Evolutionary conservation across 495 filamentous ascomycete species (phyloP), one percentile per base, ranked within the genome.

Genomic region (Podospora anserina): DNA sequence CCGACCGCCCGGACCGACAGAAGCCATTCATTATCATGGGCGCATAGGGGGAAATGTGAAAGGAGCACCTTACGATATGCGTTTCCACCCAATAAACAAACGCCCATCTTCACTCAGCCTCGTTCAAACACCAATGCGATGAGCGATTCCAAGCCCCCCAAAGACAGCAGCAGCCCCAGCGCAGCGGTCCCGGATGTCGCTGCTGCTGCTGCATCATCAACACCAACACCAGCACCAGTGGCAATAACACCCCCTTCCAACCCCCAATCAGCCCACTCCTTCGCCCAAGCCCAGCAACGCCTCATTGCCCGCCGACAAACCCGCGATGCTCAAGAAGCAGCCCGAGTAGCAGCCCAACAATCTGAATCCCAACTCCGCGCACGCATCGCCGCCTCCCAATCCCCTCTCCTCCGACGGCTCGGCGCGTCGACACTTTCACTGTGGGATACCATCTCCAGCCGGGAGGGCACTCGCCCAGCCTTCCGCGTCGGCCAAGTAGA

Each of bases 401-500:
- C 80, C 70, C 91, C 90, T 16, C 79, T 93, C 61, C 69, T 79
- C 28, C 84, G 85, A 54, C 80, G 81, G 55, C 64, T 94, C 23
- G 85, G 87, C 27, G 70, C 79, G 59, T 84, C 86, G 5, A 84
- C 87, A 0, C 71, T 89, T 61, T 82, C 81, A 55, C 75, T 88
- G 71, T 96, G 91, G 89, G 88, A 92, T 72, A 74, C 81, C 5
- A 83, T 97, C 66, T 88, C 84, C 32, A 89, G 88, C n/a, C 85
- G 90, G 63, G 91, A 92, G 69, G 92, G 92, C 27, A 94, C 90
- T 23, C 81, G 86, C 20, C 96, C 95, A 7, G 90, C 91, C 11
- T 97, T 96, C 76, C 88, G 95, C 71, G 96, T 99, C 13, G 93
- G 94, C 6, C 95, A 99, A 82, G 91, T 99, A 28, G 95, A 99